Base-by-base conservation (phyloP, 129 eudicot species). In the Chrysanthemum lavandulifolium region DNA sequence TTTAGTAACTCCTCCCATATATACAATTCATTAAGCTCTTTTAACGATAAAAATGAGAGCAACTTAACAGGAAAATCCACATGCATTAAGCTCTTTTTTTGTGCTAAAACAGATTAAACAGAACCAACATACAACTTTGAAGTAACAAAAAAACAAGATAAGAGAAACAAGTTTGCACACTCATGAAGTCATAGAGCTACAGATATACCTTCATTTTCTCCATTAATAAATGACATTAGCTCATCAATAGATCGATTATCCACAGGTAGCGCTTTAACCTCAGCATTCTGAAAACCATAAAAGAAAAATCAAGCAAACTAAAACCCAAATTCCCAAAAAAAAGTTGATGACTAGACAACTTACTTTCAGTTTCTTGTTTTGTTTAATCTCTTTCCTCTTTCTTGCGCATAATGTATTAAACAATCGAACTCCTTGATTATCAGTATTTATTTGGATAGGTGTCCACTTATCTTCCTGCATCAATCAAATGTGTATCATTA, bases 171-270 rank as follows among this genome's bases (percentile, higher is more conserved):
- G 21, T 53, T 2, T 53, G 58, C 58, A 53, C 58, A n/a, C 2
- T 13, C 18, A 53, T 53, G 7, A 6, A 5, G 43, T 36, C 43
- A 36, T 36, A 36, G 8, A 36, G 43, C 43, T 36, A 36, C 6
- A 36, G 58, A 53, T 7, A 13, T 53, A 53, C 95, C 95, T 78
- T 65, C 86, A 78, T 71, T 62, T 57, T 80, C 85, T 40, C 96
- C 96, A 82, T 89, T 89, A 60, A 89, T 89, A 71, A 84, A 89
- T 27, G 87, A 86, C 72, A 89, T 71, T 27, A 89, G 89, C 61
- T 89, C 91, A 69, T 86, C 91, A 62, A 89, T 82, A 16, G 96
- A 84, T 12, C 96, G 89, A 4, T 80, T 75, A 78, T 89, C 96
- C n/a, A 61, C 83, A 63, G 76, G 82, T 13, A 8, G 58, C 57